Base-by-base conservation (phyloP, 805 yeast species). In the Cyberlindnera mississippiensis region DNA sequence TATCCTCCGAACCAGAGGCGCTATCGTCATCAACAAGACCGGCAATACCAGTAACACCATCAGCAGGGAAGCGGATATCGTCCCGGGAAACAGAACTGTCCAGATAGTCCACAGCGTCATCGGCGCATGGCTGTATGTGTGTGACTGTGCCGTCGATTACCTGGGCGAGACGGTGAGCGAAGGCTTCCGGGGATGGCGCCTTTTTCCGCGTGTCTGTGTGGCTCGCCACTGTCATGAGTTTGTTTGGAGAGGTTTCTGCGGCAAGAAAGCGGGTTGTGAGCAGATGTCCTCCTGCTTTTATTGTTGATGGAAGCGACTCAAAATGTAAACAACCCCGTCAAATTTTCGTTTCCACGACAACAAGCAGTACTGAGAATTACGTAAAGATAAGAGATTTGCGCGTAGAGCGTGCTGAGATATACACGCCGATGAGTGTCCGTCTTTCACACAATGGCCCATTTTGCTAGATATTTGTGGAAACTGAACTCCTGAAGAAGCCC, bases 341-440 rank as follows among this genome's bases (percentile, higher is more conserved):
- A 36, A 36, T 41, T 41, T 40, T 40, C 44, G 45, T 42, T 37
- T 37, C 45, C 45, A 17, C 24, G 45, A 42, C 45, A 42, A 42
- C 45, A 14, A 17, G 14, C 17, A 4, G 35, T 28, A 24, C 42
- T 35, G 35, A 24, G n/a, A 31, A 4, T 15, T 40, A 40, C 39
- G 28, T 39, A 4, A 28, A 2, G 43, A 35, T 35, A 35, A 34
- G 42, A 18, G 22, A 9, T 16, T 14, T 8, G 4, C n/a, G n/a
- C 19, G 19, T n/a, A 11, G 7, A 29, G 11, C 14, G 34, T 16
- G n/a, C 34, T 17, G 34, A 32, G n/a, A 32, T 32, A 18, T 32
- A 32, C 34, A 19, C 34, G 9, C 17, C 18, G 15, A 10, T 6
- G 15, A 13, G 30, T 15, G 12, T 30, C 5, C 33, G 17, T 11